Conservation (phyloP, 2,329 filamentous ascomycete genomes). For the Pseudopyricularia cyperi region DNA sequence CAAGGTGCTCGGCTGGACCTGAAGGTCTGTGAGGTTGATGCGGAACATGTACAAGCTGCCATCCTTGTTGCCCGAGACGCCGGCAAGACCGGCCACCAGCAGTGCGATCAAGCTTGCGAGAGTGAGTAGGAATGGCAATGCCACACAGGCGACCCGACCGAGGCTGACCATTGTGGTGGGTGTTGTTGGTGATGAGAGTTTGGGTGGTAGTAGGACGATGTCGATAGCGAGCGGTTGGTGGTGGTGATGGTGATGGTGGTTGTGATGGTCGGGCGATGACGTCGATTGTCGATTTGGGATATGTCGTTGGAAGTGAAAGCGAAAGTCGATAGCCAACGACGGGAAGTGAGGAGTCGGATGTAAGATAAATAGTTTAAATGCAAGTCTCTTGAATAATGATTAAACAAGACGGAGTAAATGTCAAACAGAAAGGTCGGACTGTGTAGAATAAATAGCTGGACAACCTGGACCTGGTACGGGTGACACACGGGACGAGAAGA, state of each 20-base stretch:
- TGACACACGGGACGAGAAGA: too few species aligned
- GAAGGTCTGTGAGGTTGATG: slow-evolving; percentile 50
- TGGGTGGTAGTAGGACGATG: background rate
- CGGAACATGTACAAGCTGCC: slow-evolving; percentile 39
- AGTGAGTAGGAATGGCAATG: slow-evolving; percentile 72
- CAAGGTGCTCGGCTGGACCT: slow-evolving; percentile 17
- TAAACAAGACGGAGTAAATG: background rate
- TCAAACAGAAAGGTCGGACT: background rate
- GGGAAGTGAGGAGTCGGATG: background rate
- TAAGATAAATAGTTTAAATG: background rate
- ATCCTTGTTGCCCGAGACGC: slow-evolving; percentile 36
- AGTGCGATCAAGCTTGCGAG: slow-evolving; percentile 62
- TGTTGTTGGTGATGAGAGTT: slow-evolving; percentile 3
- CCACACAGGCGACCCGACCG: slow-evolving; percentile 76
- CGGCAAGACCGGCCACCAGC: slow-evolving; percentile 41
- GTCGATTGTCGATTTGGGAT: background rate
- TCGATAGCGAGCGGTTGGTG: background rate
- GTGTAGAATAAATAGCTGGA: background rate
- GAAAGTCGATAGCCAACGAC: background rate
- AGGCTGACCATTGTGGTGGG: slow-evolving; percentile 22
- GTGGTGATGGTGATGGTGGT: too few species aligned
- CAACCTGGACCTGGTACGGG: background rate
- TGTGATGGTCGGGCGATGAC: background rate
- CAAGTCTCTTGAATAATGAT: too few species aligned
- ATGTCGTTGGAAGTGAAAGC: background rate